phyloP scores from a whole-genome alignment of 2,329 filamentous ascomycete genomes.

The Xylariaceae sp. region DNA sequence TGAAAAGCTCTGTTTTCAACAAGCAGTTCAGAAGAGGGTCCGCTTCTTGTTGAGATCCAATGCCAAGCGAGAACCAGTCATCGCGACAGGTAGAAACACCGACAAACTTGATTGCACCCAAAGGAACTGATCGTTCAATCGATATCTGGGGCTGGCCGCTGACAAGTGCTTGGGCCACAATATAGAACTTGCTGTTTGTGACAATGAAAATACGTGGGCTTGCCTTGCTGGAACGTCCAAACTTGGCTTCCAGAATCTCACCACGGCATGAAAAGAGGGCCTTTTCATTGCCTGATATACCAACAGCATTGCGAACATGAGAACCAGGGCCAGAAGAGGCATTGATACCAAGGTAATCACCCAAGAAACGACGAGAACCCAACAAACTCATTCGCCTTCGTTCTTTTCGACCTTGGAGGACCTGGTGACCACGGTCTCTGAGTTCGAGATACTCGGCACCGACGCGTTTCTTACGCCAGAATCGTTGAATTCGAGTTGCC shows the following conservation, averaged over 20 bases:
- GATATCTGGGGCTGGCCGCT: constrained; percentile 79
- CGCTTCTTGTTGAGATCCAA: constrained; percentile 85
- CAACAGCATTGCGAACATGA: constrained; percentile 71
- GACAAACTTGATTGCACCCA: constrained; percentile 86
- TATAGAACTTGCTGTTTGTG: constrained; percentile 81
- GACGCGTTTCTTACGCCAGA: constrained; percentile 91
- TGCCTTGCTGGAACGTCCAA: constrained; percentile 92
- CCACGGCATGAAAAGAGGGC: constrained; percentile 87
- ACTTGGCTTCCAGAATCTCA: constrained; percentile 87
- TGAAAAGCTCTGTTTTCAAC: constrained; percentile 96
- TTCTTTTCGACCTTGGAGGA: constrained; percentile 84
- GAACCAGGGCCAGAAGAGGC: constrained; percentile 76
- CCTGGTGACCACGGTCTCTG: constrained; percentile 78
- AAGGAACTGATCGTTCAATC: constrained; percentile 74
- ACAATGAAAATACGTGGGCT: constrained; percentile 81
- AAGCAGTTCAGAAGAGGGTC: constrained; percentile 92
- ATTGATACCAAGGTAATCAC: constrained; percentile 88
- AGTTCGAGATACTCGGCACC: constrained; percentile 86
- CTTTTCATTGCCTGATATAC: constrained; percentile 67
- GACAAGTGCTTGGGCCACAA: constrained; percentile 78
- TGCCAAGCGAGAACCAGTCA: constrained; percentile 93
- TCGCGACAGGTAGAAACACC: constrained; percentile 78
- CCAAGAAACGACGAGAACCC: constrained; percentile 86
- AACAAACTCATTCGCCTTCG: constrained; percentile 85
- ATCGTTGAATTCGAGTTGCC: constrained; percentile 87